Percentiles rank a stretch among this genome's conserved stretches.
These are phyloP conservation scores for Margaritispora aquatica DNA, from an alignment of 495 filamentous ascomycete species.

Conservation along the genomic window DNA sequence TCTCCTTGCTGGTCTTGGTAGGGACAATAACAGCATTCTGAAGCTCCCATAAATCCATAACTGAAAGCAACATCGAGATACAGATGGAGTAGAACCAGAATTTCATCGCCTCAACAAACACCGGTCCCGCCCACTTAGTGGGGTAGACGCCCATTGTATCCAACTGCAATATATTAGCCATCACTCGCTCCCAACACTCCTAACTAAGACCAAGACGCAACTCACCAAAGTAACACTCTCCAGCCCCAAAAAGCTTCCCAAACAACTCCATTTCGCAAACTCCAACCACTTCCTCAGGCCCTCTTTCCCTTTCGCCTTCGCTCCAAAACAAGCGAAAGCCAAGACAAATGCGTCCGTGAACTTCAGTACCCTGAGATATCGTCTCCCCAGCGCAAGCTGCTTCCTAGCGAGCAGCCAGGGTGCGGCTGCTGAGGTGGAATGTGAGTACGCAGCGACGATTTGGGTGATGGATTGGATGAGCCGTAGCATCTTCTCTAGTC, in stretches of 20 bases:
- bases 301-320: neutral
- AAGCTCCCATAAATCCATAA: slow-evolving; percentile 3
- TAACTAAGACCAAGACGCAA: too few species aligned
- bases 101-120: slow-evolving; percentile 47
- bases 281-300: slow-evolving; percentile 22
- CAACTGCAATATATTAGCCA: slow-evolving; percentile 27
- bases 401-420: slow-evolving; percentile 2
- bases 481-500: slow-evolving; percentile 54
- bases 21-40: neutral
- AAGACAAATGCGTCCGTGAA: slow-evolving; percentile 52
- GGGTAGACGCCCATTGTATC: slow-evolving; percentile 38
- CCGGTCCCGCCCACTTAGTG: slow-evolving; percentile 26
- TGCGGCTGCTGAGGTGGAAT: slow-evolving; percentile 19
- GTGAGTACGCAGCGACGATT: slow-evolving; percentile 35
- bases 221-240: too few species aligned
- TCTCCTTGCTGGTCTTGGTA: neutral
- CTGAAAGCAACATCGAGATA: slow-evolving; percentile 12
- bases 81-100: slow-evolving; percentile 58
- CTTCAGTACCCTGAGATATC: slow-evolving; percentile 56
- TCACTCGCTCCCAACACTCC: neutral
- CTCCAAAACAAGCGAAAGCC: slow-evolving; percentile 15
- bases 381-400: slow-evolving; percentile 28
- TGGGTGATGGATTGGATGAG: slow-evolving; percentile 50
- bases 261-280: slow-evolving; percentile 33
- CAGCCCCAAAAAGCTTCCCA: slow-evolving; percentile 41